Evolutionary conservation across 306 rosid species (phyloP).

Genomic region (Cucumis melo): DNA sequence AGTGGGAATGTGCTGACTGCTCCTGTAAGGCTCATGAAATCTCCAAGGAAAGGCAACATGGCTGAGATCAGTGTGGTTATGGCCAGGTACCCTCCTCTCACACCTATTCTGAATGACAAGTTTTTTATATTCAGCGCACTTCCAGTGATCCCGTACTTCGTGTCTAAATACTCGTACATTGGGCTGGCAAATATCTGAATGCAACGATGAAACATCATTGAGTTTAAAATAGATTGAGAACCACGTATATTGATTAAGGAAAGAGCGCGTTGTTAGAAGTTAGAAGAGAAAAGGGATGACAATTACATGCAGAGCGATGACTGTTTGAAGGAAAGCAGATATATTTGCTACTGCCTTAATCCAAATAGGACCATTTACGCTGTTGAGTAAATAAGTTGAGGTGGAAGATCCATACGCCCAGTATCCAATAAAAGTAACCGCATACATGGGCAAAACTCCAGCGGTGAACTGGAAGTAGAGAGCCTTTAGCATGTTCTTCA

Average conservation of each 20-base stretch:
- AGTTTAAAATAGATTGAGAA: neutral
- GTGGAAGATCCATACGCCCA: conserved; percentile 95
- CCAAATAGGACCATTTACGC: conserved; percentile 76
- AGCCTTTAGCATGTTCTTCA: conserved; percentile 77
- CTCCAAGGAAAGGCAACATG: conserved; percentile 85
- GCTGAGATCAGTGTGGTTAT: conserved; percentile 67
- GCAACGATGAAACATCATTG: neutral
- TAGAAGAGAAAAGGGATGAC: conserved; percentile 8
- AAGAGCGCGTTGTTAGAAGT: neutral
- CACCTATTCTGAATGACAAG: conserved; percentile 48
- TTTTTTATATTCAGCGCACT: conserved; percentile 41
- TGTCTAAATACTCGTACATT: conserved; percentile 83
- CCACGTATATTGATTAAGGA: neutral
- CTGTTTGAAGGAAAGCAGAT: conserved; percentile 82
- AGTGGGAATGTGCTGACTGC: conserved; percentile 94
- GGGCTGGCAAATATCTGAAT: conserved; percentile 91
- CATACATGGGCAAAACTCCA: conserved; percentile 74
- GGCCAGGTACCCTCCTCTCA: conserved; percentile 76
- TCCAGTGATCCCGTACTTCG: conserved; percentile 60
- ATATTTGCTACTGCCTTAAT: conserved; percentile 52
- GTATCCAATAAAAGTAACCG: conserved; percentile 66
- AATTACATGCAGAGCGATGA: conserved; percentile 73
- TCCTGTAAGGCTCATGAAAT: conserved; percentile 97
- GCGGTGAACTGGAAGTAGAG: conserved; percentile 75
- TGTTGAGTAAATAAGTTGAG: conserved; percentile 55